Evolutionary conservation across 139 green algal species (phyloP).

Genomic region (Micractinium conductrix): DNA sequence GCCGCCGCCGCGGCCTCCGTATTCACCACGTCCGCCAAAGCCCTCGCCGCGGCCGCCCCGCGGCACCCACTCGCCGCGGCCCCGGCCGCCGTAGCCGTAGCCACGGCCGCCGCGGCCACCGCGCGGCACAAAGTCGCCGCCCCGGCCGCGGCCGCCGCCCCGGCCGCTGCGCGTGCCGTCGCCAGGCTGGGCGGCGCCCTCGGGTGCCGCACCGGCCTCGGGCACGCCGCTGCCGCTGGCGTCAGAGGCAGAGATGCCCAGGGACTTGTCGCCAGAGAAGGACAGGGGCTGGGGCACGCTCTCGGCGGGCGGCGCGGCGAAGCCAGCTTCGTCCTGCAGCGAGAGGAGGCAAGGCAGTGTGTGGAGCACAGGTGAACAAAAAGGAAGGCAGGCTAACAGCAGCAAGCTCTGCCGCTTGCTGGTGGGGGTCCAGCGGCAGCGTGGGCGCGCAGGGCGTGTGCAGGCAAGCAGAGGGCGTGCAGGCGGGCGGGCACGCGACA

Average conservation of each 20-base stretch:
- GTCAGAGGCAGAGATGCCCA: slow-evolving; percentile 14
- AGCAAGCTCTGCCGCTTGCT: no score
- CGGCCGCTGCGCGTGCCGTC: slow-evolving; percentile 12
- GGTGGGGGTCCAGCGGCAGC: not conserved
- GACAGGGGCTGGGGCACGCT: slow-evolving; percentile 18
- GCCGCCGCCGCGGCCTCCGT: not conserved
- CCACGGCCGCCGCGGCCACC: not conserved
- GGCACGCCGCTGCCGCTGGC: no score
- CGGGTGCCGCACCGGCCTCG: not conserved
- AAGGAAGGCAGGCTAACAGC: not conserved
- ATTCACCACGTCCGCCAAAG: no score
- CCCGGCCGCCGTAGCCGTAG: not conserved
- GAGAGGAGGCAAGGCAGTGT: not conserved
- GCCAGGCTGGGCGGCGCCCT: not conserved
- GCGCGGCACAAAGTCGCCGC: not conserved
- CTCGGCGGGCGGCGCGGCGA: not conserved
- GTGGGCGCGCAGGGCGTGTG: not conserved
- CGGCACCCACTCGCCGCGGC: slow-evolving; percentile 8
- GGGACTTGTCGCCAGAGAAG: slow-evolving; percentile 23
- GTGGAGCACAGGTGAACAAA: not conserved
- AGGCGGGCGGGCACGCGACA: no score
- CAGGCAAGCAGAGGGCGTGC: not conserved
- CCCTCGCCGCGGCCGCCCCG: not conserved
- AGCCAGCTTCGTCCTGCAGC: not conserved
- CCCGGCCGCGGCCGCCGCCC: slow-evolving; percentile 8